phyloP scores from a whole-genome alignment of 169 alveolate species.

The Condylostoma magnum region DNA sequence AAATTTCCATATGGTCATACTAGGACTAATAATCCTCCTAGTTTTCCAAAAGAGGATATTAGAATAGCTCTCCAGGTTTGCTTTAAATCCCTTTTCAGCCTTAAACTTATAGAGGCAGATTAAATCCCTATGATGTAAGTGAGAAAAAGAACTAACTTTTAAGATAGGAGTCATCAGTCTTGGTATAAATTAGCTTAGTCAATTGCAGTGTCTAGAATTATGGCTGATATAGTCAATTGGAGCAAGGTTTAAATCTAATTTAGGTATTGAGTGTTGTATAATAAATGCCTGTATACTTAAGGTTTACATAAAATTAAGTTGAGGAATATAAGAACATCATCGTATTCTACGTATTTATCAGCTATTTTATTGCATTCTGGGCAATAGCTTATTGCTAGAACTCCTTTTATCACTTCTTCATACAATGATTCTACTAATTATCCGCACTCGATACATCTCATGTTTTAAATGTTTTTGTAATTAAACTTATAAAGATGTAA shows the following conservation, averaged over 20 bases:
- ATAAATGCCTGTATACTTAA: slow-evolving; percentile 23
- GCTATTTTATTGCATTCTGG: slow-evolving; percentile 7
- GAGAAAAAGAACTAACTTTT: background rate
- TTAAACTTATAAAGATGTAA: too few species aligned
- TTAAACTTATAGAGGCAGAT: background rate
- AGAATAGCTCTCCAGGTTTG: background rate
- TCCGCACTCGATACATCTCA: slow-evolving; percentile 31
- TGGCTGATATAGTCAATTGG: background rate
- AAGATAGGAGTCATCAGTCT: background rate
- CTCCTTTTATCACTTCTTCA: slow-evolving; percentile 25
- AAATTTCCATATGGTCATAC: background rate
- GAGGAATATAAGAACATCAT: slow-evolving; percentile 2
- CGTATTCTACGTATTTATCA: slow-evolving; percentile 28
- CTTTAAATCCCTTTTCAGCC: background rate
- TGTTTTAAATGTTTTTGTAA: too few species aligned
- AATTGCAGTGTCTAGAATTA: background rate
- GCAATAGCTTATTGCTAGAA: background rate
- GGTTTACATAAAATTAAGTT: slow-evolving; percentile 18
- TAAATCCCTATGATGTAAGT: background rate
- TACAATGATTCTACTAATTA: background rate
- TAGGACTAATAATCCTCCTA: slow-evolving; percentile 16
- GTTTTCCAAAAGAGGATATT: slow-evolving; percentile 23
- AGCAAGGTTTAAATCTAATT: background rate
- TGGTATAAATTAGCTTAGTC: background rate
- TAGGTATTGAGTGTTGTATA: background rate